Base-by-base conservation (phyloP, 345 rosid species). In the Syzygium jambos region DNA sequence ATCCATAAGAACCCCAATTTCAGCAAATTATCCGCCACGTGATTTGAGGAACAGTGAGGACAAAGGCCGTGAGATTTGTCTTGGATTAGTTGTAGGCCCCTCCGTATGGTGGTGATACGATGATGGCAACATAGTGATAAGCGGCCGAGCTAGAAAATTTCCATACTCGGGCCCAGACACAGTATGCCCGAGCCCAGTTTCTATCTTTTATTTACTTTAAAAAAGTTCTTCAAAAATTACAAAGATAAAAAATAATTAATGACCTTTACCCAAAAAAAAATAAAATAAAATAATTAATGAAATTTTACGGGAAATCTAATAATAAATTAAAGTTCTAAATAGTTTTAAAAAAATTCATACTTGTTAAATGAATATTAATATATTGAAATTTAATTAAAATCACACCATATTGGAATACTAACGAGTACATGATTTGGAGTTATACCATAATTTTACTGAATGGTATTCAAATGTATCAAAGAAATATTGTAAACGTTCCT, bases 361-460 rank as follows among this genome's bases (percentile, higher is more conserved):
- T 61, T n/a, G 7, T 61, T 61, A 30, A n/a, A n/a, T 61, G 38
- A 61, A 13, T 14, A 61, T 1, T 0, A 2, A n/a, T 61, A 14
- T 6, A 61, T n/a, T 61, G 19, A 61, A n/a, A n/a, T 61, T 61
- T n/a, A 61, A 61, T 30, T 61, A 61, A 61, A 61, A n/a, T 61
- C 19, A n/a, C 19, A 61, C 0, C 19, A 0, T 61, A 61, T 2
- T 13, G 1, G 73, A 61, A 2, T 61, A n/a, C 1, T 3, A 0
- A 61, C 1, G 0, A 61, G 16, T 29, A 27, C 30, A 6, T 61
- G 4, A 6, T 61, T 6, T 61, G 9, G n/a, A 14, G 4, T 61
- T n/a, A 61, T 1, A 61, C 38, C 2, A n/a, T 9, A n/a, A 61
- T 13, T 61, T 61, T 61, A 61, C 0, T n/a, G 0, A 4, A 61